Evolutionary conservation across 768 basidiomycete genomes (phyloP), one percentile per base, ranked within the genome.

Genomic region (Psilocybe azurescens): DNA sequence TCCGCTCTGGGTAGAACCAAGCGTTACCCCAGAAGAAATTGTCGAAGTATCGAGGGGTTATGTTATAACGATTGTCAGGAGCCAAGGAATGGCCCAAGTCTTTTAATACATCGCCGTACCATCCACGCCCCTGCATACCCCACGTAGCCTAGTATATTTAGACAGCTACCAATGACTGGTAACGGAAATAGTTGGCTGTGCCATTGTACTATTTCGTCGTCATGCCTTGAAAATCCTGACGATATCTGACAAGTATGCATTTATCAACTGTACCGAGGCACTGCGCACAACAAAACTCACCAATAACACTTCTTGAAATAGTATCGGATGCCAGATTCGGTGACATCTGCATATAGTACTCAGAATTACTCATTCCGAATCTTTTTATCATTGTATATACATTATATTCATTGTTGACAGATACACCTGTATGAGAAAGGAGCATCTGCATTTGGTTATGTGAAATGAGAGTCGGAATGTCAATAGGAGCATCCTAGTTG

Each of bases 51-150:
- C 38, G 7, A 14, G 38, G 41, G 41, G 11, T 13, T 8, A 44
- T 44, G 41, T 5, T 44, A 44, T 9, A 53, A 9, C 13, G 33
- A 24, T 3, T 16, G 52, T n/a, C 52, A 24, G 16, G 16, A 33
- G 16, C 6, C 52, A 33, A 33, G 52, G 33, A 18, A 14, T 38
- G 48, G 8, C 28, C 47, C 11, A 47, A 18, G 38, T 55, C 59
- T 54, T 57, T 60, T 52, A 57, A 57, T 64, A 56, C 46, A 54
- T 60, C 49, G 20, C 51, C 58, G 58, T 53, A 65, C 50, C 59
- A 58, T 41, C 60, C 64, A 64, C 63, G 63, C 59, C 63, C 59
- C 59, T 59, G 49, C 30, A 56, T 59, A 53, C 47, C 48, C 59
- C 60, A 65, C 50, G 55, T 61, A 48, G 32, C 52, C 47, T 56